Percentiles rank a stretch among this genome's conserved stretches.
These are phyloP conservation scores for Colletotrichum neosansevieriae DNA, from an alignment of 2,329 filamentous ascomycete species.

Conservation along the genomic window DNA sequence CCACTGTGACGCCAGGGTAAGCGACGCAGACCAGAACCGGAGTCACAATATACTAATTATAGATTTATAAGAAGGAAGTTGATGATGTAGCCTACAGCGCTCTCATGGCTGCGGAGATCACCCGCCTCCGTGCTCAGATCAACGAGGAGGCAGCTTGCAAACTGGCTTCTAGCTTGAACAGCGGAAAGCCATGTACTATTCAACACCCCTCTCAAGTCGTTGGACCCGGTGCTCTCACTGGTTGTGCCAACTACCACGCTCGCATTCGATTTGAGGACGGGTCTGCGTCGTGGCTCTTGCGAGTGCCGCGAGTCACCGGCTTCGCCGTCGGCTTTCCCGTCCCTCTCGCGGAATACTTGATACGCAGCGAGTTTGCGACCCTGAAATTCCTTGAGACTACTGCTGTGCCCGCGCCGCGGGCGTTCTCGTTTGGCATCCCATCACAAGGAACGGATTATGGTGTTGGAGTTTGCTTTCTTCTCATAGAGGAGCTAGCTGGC, in stretches of 20 bases:
- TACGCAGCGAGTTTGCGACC: slow-evolving; percentile 48
- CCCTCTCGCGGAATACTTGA: slow-evolving; percentile 45
- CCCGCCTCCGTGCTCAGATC: slow-evolving; percentile 39
- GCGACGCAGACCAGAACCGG: no score
- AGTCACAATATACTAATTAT: no score
- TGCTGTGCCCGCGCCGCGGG: slow-evolving; percentile 44
- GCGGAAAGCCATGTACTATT: slow-evolving; percentile 36
- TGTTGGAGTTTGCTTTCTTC: slow-evolving; percentile 46
- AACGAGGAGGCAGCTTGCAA: slow-evolving; percentile 41
- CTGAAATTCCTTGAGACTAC: slow-evolving; percentile 48
- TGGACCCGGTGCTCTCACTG: slow-evolving; percentile 43
- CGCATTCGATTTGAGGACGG: slow-evolving; percentile 45
- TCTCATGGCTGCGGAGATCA: slow-evolving; percentile 37
- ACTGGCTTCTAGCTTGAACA: slow-evolving; percentile 40
- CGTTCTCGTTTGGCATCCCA: slow-evolving; percentile 43
- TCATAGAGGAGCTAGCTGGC: slow-evolving; percentile 46
- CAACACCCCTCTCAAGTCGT: slow-evolving; percentile 36
- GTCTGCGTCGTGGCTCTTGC: slow-evolving; percentile 43
- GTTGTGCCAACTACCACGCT: slow-evolving; percentile 44
- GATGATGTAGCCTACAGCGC: neutral
- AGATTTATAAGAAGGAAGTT: no score
- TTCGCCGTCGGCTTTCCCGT: slow-evolving; percentile 41
- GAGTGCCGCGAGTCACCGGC: slow-evolving; percentile 44
- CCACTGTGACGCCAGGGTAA: no score
- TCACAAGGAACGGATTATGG: slow-evolving; percentile 40